Base-by-base conservation (phyloP, 352 stramenopile genomes). In the Albugo laibachii region DNA sequence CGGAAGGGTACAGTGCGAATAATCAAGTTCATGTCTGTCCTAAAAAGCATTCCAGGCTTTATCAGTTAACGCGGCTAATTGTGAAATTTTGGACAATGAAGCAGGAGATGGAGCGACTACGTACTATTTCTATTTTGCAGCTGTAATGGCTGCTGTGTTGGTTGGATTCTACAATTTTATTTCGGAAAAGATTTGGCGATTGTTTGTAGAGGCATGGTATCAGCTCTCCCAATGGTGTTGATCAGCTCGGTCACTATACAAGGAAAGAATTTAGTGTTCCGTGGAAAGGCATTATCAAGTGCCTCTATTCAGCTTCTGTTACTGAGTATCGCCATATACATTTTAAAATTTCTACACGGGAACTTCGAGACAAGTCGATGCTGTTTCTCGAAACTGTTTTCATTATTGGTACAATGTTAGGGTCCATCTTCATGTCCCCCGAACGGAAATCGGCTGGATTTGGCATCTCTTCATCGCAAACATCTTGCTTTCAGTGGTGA, bases 331-430 rank as follows among this genome's bases (percentile, higher is more conserved):
- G 58, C 69, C 1, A 62, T 82, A 37, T 87, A 87, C 59, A 82
- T 82, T 45, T 87, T 42, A 71, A 87, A 39, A 87, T 87, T 45
- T 80, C 74, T 39, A 83, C 74, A 13, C 69, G 67, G 48, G 74
- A 87, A 2, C 71, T 84, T 67, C 71, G 74, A 21, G 69, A 63
- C 41, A 83, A 83, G 43, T 64, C 67, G 15, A 65, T 87, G 20
- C 53, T 87, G 37, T 40, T 84, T 4, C 53, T 87, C 2, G 69
- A 67, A 19, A 56, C 75, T 11, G 74, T 70, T 12, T 80, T 82
- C 41, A 62, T 82, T 24, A 40, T 55, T n/a, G 74, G 74, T 27
- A 69, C 52, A n/a, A 51, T 87, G 31, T 40, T 73, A 14, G 58
- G 62, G 11, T 60, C 53, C 0, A 64, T 70, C 40, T 86, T 79